These are phyloP conservation scores for Entomophthora muscae DNA, from an alignment of 371 early-diverging fungal species.

Conservation along the genomic window DNA sequence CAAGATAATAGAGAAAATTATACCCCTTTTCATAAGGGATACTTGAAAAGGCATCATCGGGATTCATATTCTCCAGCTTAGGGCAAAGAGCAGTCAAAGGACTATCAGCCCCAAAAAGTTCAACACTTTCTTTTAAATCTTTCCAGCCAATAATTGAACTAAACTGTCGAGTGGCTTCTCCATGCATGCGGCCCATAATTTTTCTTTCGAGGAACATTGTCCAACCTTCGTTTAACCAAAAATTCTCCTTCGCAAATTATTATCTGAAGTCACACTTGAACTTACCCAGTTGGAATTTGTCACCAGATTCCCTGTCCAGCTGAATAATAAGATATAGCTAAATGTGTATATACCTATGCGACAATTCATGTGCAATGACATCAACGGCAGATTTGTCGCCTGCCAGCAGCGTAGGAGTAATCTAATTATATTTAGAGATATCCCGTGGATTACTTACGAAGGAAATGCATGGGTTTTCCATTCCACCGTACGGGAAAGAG, in stretches of 20 bases:
- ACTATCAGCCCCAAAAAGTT: slow-evolving; percentile 51
- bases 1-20: slow-evolving; percentile 80
- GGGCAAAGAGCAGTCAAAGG: slow-evolving; percentile 65
- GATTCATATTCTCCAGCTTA: slow-evolving; percentile 63
- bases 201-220: slow-evolving; percentile 90
- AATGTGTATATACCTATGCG: slow-evolving; percentile 35
- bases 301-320: slow-evolving; percentile 94
- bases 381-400: slow-evolving; percentile 90
- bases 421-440: neutral
- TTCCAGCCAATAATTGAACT: slow-evolving; percentile 71
- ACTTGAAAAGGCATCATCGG: slow-evolving; percentile 83
- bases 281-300: slow-evolving; percentile 74
- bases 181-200: slow-evolving; percentile 67
- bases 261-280: slow-evolving; percentile 4
- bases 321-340: neutral
- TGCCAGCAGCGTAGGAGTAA: slow-evolving; percentile 73
- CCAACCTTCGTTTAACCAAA: slow-evolving; percentile 92
- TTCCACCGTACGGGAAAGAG: slow-evolving; percentile 85
- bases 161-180: slow-evolving; percentile 70
- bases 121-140: slow-evolving; percentile 56
- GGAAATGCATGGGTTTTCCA: slow-evolving; percentile 94
- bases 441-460: slow-evolving; percentile 21
- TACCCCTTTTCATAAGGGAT: slow-evolving; percentile 96
- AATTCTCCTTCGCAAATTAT: slow-evolving; percentile 26
- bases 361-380: slow-evolving; percentile 95